phyloP scores from a whole-genome alignment of 768 basidiomycete genomes.

The Russula griseocarnosa region DNA sequence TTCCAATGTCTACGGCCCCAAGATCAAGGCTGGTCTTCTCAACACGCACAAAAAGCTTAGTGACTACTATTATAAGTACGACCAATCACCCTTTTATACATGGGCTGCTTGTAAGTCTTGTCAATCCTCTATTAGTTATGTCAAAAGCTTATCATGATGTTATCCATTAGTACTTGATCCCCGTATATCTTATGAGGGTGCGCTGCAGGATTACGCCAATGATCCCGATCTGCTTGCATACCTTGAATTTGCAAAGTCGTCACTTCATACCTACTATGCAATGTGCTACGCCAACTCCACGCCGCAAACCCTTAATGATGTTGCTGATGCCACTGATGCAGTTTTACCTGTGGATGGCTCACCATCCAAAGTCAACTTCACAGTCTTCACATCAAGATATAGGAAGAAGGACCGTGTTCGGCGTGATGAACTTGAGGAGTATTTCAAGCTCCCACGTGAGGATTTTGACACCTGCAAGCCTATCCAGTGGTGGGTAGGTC shows the following conservation, averaged over 20 bases:
- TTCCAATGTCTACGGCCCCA: neutral
- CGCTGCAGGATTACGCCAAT: no score
- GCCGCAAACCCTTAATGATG: no score
- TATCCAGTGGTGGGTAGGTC: neutral
- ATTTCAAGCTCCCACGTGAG: neutral
- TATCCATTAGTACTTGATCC: neutral
- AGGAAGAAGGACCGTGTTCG: no score
- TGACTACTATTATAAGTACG: neutral
- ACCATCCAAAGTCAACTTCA: no score
- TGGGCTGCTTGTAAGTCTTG: constrained; percentile 1
- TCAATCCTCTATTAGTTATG: no score
- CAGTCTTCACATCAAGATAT: no score
- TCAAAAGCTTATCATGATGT: neutral
- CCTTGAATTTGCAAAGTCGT: neutral
- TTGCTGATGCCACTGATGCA: no score
- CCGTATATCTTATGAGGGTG: neutral
- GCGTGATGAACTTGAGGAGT: neutral
- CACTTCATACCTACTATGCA: no score
- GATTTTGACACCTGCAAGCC: neutral
- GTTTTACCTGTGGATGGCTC: no score
- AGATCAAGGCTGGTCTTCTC: neutral
- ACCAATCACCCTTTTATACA: neutral
- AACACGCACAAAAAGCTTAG: neutral
- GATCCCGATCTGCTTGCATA: neutral
- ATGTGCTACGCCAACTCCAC: no score